A percentile compares a stretch with the other conserved stretches of the same genome.
Evolutionary conservation across 2,329 filamentous ascomycete genomes (phyloP).

Genomic region (Aspergillus phoenicis): DNA sequence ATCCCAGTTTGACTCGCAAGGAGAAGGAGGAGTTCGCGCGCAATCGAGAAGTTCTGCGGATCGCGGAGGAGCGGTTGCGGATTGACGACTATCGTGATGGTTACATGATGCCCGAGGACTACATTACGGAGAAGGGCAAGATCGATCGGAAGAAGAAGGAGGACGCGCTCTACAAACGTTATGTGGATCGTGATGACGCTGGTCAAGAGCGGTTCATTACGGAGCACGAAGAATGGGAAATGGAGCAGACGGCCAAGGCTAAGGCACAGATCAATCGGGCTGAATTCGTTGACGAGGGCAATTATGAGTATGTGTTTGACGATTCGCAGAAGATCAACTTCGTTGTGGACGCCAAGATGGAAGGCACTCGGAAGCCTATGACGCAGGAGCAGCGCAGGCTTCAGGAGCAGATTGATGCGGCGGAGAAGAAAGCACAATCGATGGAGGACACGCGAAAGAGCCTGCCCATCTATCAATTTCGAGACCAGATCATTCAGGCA

Average conservation of each 20-base stretch:
- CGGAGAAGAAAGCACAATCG: conserved; percentile 81
- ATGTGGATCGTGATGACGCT: conserved; percentile 83
- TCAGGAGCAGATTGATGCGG: conserved; percentile 80
- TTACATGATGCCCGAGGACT: conserved; percentile 91
- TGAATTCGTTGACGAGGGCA: conserved; percentile 74
- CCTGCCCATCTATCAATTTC: conserved; percentile 85
- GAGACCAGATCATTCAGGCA: conserved; percentile 83
- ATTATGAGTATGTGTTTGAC: conserved; percentile 94
- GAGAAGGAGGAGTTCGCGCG: conserved; percentile 88
- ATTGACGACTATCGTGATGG: conserved; percentile 93
- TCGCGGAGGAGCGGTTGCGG: conserved; percentile 79
- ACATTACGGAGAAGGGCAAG: conserved; percentile 90
- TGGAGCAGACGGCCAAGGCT: conserved; percentile 83
- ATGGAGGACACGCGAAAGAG: conserved; percentile 92
- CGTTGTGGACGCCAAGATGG: conserved; percentile 71
- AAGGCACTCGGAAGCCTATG: conserved; percentile 70
- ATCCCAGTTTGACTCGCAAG: conserved; percentile 70
- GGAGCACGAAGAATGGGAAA: conserved; percentile 95
- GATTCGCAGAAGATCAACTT: conserved; percentile 86
- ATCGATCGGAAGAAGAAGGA: conserved; percentile 85
- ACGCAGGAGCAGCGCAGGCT: conserved; percentile 78
- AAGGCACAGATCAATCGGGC: conserved; percentile 78
- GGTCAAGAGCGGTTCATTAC: conserved; percentile 88
- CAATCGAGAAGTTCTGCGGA: conserved; percentile 77
- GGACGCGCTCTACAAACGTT: conserved; percentile 85